These are phyloP conservation scores for Sonneratia caseolaris DNA, from an alignment of 345 rosid genomes.

Conservation along the genomic window DNA sequence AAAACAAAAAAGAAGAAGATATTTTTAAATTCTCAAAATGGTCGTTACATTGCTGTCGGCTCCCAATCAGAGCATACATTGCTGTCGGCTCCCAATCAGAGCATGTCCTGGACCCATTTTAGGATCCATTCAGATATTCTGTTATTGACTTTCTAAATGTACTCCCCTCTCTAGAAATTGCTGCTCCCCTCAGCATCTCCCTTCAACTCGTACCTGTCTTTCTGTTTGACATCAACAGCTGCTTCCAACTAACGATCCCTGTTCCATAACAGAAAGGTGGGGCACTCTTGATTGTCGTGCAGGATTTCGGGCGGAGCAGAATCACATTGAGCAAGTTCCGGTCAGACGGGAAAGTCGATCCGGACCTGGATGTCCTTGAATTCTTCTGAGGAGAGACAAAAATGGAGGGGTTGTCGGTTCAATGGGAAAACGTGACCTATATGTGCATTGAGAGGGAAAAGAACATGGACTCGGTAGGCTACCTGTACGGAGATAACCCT, in stretches of 20 bases:
- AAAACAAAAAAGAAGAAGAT: not conserved
- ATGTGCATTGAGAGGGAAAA: not conserved
- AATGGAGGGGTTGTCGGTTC: not conserved
- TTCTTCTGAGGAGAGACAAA: not conserved
- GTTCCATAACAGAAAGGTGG: not conserved
- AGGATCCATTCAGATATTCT: not conserved
- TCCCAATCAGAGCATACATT: not conserved
- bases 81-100: not conserved
- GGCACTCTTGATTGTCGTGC: not conserved
- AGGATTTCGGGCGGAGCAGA: not conserved
- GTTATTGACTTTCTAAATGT: not conserved
- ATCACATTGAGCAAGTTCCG: not conserved
- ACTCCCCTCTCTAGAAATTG: not conserved
- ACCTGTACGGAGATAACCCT: slow-evolving; percentile 2
- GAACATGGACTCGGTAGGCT: not conserved
- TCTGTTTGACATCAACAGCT: not conserved
- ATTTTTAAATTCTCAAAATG: not conserved
- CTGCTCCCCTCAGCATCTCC: not conserved
- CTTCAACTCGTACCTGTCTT: not conserved
- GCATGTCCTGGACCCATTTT: not conserved
- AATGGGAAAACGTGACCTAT: not conserved
- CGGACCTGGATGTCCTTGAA: not conserved
- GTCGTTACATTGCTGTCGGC: not conserved
- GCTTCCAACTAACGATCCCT: not conserved
- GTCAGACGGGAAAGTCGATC: not conserved